Percentiles rank a stretch among this genome's conserved stretches.
Evolutionary conservation across 148 eudicot species (phyloP).

Genomic region (Rhododendron molle): DNA sequence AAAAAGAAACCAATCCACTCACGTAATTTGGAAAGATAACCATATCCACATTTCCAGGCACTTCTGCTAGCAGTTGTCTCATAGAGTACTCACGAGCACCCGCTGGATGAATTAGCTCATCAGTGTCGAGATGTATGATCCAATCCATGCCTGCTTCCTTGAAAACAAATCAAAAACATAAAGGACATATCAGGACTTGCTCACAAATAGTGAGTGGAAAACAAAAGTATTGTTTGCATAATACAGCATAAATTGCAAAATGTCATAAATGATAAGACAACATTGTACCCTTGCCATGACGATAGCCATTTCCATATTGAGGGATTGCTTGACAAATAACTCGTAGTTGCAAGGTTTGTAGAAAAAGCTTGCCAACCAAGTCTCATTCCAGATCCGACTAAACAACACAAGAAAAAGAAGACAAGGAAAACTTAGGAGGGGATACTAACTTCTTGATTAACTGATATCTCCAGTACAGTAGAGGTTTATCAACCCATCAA

Average conservation of each 20-base stretch:
- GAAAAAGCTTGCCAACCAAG: conserved; percentile 92
- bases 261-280: neutral
- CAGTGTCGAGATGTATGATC: conserved; percentile 94
- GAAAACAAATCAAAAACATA: conserved; percentile 1
- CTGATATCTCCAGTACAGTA: neutral
- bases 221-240: too few relatives aligned
- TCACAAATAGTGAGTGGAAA: neutral
- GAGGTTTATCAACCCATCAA: neutral
- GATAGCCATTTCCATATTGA: conserved; percentile 96
- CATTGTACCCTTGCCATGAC: conserved; percentile 77
- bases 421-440: neutral
- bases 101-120: conserved; percentile 84
- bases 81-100: conserved; percentile 85
- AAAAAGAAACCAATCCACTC: conserved; percentile 26
- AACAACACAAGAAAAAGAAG: conserved; percentile 6
- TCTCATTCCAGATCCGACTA: conserved; percentile 96
- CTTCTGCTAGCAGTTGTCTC: conserved; percentile 70
- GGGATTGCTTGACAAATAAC: conserved; percentile 86
- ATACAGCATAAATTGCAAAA: neutral
- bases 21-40: conserved; percentile 90
- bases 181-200: neutral
- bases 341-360: conserved; percentile 96
- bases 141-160: conserved; percentile 76
- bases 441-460: neutral
- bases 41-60: conserved; percentile 85